Base-by-base conservation (phyloP, 1,284 basidiomycete species). In the Fomes fomentarius region DNA sequence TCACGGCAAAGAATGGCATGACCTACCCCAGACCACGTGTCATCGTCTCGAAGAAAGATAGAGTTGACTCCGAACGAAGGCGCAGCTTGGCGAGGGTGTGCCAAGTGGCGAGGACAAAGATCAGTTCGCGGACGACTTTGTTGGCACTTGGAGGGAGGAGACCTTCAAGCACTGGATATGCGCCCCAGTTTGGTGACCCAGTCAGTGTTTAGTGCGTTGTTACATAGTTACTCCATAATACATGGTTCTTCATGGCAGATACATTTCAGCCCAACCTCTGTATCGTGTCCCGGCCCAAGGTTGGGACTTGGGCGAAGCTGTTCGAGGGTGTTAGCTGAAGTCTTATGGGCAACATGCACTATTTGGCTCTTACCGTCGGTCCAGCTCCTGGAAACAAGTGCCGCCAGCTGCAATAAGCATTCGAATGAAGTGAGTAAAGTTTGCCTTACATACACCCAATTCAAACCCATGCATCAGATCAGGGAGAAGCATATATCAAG, bases 401-500 rank as follows among this genome's bases (percentile, higher is more conserved):
- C 21, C 26, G 0, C 42, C 55, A 7, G 47, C 21, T n/a, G 52
- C 46, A 25, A 17, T 12, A 3, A 51, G 33, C 11, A 51, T 45
- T 1, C 41, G 43, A 0, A 51, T n/a, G 2, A 64, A 37, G 22
- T 63, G 62, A 2, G 50, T 57, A 17, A 57, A 52, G 0, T 48
- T 42, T 0, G 44, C 41, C 43, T 63, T 75, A 71, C 74, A 76
- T 0, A 71, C 64, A 0, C 73, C 74, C 0, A 75, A 54, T 48
- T 75, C 71, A 25, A 71, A 61, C 49, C 75, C 70, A 49, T 76
- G 74, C 54, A 76, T 26, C 7, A 74, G 17, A 52, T 77, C 74
- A 2, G 68, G 62, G 0, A 69, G n/a, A n/a, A n/a, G n/a, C n/a
- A n/a, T n/a, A n/a, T n/a, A n/a, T n/a, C n/a, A n/a, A n/a, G n/a